Evolutionary conservation across 2,329 filamentous ascomycete species (phyloP).

Genomic region (Sporothrix brasiliensis): DNA sequence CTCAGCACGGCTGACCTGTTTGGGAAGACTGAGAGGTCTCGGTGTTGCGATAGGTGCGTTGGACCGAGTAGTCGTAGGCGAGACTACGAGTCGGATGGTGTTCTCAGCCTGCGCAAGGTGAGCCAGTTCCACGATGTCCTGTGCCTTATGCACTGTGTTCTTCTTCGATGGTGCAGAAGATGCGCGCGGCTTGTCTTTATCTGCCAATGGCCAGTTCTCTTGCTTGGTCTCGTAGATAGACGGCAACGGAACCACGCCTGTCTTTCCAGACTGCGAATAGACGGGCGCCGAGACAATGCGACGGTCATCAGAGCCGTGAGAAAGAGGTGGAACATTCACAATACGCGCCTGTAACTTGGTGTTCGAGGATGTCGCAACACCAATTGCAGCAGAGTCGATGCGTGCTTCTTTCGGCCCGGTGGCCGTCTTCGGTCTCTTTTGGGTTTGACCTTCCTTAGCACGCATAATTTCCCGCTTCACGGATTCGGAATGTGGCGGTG

Average conservation of each 20-base stretch:
- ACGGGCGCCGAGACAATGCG: conserved; percentile 57
- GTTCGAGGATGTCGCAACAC: conserved; percentile 22
- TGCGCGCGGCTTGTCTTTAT: conserved; percentile 47
- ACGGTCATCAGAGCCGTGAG: conserved; percentile 43
- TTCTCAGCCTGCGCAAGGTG: conserved; percentile 31
- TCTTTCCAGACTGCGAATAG: conserved; percentile 47
- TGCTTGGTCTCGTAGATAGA: conserved; percentile 53
- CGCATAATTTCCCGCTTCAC: conserved; percentile 38
- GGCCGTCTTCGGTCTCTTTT: not conserved
- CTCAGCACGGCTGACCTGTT: conserved; percentile 25
- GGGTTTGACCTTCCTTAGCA: conserved; percentile 32
- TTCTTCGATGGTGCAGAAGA: conserved; percentile 51
- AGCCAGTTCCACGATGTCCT: conserved; percentile 32
- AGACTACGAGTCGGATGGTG: conserved; percentile 36
- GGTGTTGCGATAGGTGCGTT: conserved; percentile 21
- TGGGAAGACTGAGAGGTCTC: conserved; percentile 26
- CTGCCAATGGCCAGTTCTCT: conserved; percentile 37
- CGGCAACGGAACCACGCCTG: conserved; percentile 48
- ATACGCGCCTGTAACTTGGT: conserved; percentile 22
- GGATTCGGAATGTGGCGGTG: conserved; percentile 45
- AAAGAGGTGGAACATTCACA: conserved; percentile 11
- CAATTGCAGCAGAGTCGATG: conserved; percentile 4
- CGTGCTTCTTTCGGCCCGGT: not conserved
- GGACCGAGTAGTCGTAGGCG: conserved; percentile 28
- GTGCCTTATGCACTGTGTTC: conserved; percentile 33